Evolutionary conservation across 1,284 basidiomycete genomes (phyloP).

Genomic region (Sphaerobolus stellatus): DNA sequence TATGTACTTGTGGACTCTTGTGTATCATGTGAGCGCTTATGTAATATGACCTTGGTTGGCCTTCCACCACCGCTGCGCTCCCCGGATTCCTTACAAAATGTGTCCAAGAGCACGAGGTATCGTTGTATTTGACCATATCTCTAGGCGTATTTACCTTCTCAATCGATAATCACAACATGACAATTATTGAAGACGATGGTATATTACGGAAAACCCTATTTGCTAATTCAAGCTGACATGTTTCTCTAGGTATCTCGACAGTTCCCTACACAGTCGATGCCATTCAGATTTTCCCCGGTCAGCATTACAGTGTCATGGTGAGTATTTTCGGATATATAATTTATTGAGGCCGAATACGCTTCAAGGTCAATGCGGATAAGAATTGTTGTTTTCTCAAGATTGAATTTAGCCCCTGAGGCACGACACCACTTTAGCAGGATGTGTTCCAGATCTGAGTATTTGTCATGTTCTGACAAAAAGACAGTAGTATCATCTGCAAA

Average conservation of each 20-base stretch:
- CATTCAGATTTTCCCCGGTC: constrained; percentile 27
- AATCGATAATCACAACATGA: constrained; percentile 47
- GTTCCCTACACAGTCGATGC: constrained; percentile 32
- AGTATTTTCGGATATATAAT: constrained; percentile 5
- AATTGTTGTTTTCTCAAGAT: too few relatives aligned
- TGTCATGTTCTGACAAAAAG: too few relatives aligned
- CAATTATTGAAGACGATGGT: constrained; percentile 53
- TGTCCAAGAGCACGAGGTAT: too few relatives aligned
- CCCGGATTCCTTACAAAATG: too few relatives aligned
- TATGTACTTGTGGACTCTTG: background rate
- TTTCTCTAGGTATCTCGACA: constrained; percentile 2
- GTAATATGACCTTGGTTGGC: background rate
- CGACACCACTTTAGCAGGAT: too few relatives aligned
- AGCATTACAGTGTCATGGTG: constrained; percentile 22
- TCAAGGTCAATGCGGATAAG: too few relatives aligned
- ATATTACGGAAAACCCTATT: background rate
- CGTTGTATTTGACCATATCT: background rate
- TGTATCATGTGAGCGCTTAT: constrained; percentile 2
- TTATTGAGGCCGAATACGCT: too few relatives aligned
- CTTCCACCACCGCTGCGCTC: too few relatives aligned
- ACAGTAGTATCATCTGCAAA: too few relatives aligned
- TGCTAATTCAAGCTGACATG: background rate
- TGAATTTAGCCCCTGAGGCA: too few relatives aligned
- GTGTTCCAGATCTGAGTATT: too few relatives aligned
- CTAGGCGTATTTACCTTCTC: constrained; percentile 31